A percentile compares a stretch with the other conserved stretches of the same genome.
Evolutionary conservation across 2,329 filamentous ascomycete species (phyloP).

Genomic region (Beauveria sp.): DNA sequence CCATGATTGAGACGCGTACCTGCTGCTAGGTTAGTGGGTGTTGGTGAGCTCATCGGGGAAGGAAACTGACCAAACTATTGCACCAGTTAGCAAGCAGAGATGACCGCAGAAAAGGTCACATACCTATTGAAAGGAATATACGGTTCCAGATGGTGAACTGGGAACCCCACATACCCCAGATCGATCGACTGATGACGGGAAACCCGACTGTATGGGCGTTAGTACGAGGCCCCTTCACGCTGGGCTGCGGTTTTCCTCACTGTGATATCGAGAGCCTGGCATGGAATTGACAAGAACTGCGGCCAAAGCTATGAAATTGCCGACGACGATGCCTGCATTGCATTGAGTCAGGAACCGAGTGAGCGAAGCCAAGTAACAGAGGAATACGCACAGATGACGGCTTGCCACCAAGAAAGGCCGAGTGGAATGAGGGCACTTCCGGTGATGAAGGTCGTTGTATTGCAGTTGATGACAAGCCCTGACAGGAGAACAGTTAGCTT

Average conservation of each 20-base stretch:
- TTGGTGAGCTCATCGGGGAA: not conserved
- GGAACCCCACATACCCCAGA: constrained; percentile 35
- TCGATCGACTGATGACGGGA: constrained; percentile 29
- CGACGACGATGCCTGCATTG: constrained; percentile 26
- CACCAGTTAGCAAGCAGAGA: not conserved
- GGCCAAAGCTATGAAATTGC: constrained; percentile 30
- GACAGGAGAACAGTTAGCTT: not conserved
- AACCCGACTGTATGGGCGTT: constrained; percentile 25
- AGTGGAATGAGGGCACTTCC: constrained; percentile 34
- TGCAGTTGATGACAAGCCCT: constrained; percentile 42
- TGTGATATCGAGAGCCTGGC: constrained; percentile 34
- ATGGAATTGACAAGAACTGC: constrained; percentile 36
- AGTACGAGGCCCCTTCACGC: not conserved
- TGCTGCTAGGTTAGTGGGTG: constrained; percentile 10
- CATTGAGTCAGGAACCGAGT: not conserved
- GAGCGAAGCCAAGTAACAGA: not conserved
- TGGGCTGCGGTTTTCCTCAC: constrained; percentile 18
- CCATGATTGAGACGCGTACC: constrained; percentile 39
- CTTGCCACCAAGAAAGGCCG: constrained; percentile 35
- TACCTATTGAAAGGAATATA: constrained; percentile 34
- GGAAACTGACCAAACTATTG: constrained; percentile 19
- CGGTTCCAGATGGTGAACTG: constrained; percentile 36
- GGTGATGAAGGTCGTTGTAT: constrained; percentile 33
- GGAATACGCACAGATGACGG: constrained; percentile 27
- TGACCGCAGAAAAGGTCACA: not conserved